Evolutionary conservation across 1,284 basidiomycete species (phyloP).

Genomic region (Tetrapyrgos nigripes): DNA sequence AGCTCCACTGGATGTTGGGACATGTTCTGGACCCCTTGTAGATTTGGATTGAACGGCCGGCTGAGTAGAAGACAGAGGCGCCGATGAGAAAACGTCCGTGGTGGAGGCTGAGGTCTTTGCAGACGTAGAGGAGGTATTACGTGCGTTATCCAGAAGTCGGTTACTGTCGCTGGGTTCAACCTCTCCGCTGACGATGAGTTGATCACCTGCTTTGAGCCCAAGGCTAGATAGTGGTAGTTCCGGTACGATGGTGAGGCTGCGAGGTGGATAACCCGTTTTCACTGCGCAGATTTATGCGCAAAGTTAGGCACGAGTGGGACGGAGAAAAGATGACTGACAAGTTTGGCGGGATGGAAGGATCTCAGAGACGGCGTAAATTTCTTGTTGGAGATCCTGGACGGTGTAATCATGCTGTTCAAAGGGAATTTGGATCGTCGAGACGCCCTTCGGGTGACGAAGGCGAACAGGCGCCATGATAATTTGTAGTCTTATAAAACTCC

Average conservation of each 20-base stretch:
- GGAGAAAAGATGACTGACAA: conserved; percentile 51
- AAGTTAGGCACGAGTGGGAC: conserved; percentile 7
- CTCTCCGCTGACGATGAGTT: conserved; percentile 78
- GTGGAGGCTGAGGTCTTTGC: conserved; percentile 19
- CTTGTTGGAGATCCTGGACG: conserved; percentile 75
- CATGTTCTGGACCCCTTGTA: conserved; percentile 58
- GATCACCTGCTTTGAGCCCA: conserved; percentile 80
- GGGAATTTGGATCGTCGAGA: conserved; percentile 74
- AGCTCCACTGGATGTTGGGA: conserved; percentile 64
- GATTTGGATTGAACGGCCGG: conserved; percentile 10
- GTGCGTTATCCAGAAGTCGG: conserved; percentile 12
- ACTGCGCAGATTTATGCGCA: conserved; percentile 52
- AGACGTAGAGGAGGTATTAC: conserved; percentile 19
- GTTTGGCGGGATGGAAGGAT: conserved; percentile 82
- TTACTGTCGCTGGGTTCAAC: conserved; percentile 21
- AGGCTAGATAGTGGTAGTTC: conserved; percentile 77
- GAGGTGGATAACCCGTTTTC: conserved; percentile 87
- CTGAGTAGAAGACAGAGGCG: conserved; percentile 11
- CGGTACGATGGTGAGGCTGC: conserved; percentile 70
- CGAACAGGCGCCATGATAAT: conserved; percentile 79
- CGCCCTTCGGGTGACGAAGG: conserved; percentile 81
- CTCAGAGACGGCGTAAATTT: conserved; percentile 69
- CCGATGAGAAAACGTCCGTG: conserved; percentile 6
- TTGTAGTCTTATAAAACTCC: no score
- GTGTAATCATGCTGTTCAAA: conserved; percentile 64